Base-by-base conservation (phyloP, 2,329 filamentous ascomycete genomes). In the Blumeria graminis region DNA sequence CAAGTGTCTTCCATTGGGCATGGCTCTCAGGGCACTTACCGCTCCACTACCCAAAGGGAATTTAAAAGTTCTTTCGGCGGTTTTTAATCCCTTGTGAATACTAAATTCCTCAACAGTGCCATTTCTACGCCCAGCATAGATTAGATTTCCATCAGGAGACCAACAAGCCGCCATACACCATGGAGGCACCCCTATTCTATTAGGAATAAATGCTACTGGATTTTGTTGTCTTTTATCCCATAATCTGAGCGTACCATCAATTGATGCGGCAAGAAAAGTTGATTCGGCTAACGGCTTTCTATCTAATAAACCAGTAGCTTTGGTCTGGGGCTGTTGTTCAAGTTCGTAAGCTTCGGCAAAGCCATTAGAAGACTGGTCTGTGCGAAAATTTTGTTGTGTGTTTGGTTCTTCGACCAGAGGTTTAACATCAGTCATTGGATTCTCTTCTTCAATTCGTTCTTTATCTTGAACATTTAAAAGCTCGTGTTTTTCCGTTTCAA, bases 161-260 rank as follows among this genome's bases (percentile, higher is more conserved):
- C 92, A 98, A 71, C 88, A 94, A 0, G 88, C 87, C 61, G 86
- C 89, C 81, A 94, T 95, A 68, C 90, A 96, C 90, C 90, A 98
- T 0, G 90, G 92, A 0, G 92, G 90, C 0, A 87, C 85, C 16
- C 81, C 80, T 10, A 80, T 77, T 10, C 81, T 74, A 16, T 84
- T 86, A 1, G 75, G 74, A 57, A 96, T 90, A 33, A 82, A 80
- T 2, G 92, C 88, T 1, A 94, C 75, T 0, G 90, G 84, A 38
- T 82, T 76, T 0, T 77, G 77, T 60, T 84, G 78, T 18, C 92
- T 80, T 3, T 82, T 74, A 65, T 98, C 94, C 90, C 92, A 98
- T 61, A 98, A 80, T n/a, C 88, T 82, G 48, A 98, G 74, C 0
- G 81, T 82, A 56, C 90, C 89, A 69, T 96, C 84, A 8, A 90